Conservation (phyloP, 1,284 basidiomycete species). For the Leccinum angustisporum region DNA sequence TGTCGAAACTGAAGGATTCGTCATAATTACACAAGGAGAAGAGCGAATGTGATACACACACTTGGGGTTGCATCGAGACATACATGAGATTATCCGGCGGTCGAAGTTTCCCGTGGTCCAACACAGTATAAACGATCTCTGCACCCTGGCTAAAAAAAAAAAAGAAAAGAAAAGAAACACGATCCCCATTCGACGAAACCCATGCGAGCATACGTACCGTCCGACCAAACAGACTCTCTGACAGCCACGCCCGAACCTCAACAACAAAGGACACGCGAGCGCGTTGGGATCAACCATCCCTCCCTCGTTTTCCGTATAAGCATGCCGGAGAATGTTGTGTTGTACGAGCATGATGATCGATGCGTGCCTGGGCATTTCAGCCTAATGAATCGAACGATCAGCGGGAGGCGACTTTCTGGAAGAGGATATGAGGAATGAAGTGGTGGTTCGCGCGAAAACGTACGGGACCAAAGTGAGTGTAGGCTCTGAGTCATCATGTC, state of each 20-base stretch:
- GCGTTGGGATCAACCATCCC: constrained; percentile 79
- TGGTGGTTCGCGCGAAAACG: constrained; percentile 1
- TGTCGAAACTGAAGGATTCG: background rate
- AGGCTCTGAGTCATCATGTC: constrained; percentile 56
- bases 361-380: constrained; percentile 64
- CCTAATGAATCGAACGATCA: constrained; percentile 65
- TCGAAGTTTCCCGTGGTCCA: constrained; percentile 86
- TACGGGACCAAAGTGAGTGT: constrained; percentile 77
- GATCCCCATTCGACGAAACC: background rate
- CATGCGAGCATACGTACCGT: constrained; percentile 48
- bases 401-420: constrained; percentile 74
- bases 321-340: constrained; percentile 89
- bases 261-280: constrained; percentile 72
- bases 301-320: constrained; percentile 68
- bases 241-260: constrained; percentile 78
- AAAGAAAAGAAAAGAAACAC: background rate
- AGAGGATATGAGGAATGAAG: constrained; percentile 8
- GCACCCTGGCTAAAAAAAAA: constrained; percentile 51
- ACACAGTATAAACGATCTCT: constrained; percentile 71
- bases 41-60: constrained; percentile 39
- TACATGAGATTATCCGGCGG: constrained; percentile 62
- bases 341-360: constrained; percentile 85
- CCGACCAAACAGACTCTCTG: constrained; percentile 67
- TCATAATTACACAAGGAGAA: background rate
- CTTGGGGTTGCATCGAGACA: constrained; percentile 58